Evolutionary conservation across 192 early-diverging fungal genomes (phyloP).

Genomic region (Linnemannia hyalina): DNA sequence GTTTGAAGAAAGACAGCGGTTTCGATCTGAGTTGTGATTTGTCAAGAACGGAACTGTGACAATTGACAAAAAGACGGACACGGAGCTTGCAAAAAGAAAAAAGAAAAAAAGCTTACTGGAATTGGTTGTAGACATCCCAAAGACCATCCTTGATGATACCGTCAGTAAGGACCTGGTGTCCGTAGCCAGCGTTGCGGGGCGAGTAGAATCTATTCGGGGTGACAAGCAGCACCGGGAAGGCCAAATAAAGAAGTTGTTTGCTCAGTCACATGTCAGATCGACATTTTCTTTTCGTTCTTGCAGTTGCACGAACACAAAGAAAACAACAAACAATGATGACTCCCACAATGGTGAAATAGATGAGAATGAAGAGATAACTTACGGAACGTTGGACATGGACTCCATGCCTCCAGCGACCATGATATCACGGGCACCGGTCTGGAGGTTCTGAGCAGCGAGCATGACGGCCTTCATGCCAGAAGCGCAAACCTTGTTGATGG

Average conservation of each 20-base stretch:
- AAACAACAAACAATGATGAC: neutral
- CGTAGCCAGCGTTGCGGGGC: constrained; percentile 77
- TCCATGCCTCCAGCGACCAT: constrained; percentile 98
- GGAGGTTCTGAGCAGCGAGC: constrained; percentile 88
- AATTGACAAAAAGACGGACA: neutral
- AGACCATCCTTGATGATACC: constrained; percentile 97
- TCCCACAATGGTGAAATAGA: neutral
- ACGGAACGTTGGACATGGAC: constrained; percentile 96
- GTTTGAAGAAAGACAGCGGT: neutral
- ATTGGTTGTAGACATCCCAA: constrained; percentile 96
- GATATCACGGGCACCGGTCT: constrained; percentile 80
- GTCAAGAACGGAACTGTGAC: neutral
- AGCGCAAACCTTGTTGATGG: constrained; percentile 99
- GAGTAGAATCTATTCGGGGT: constrained; percentile 64
- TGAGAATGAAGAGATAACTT: constrained; percentile 24
- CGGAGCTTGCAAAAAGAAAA: neutral
- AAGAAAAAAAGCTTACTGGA: constrained; percentile 67
- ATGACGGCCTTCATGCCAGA: constrained; percentile 98
- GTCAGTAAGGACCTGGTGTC: constrained; percentile 84
- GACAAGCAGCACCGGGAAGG: constrained; percentile 13
- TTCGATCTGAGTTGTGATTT: neutral
- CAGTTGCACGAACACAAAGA: neutral
- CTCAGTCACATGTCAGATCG: constrained; percentile 44
- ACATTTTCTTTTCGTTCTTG: neutral
- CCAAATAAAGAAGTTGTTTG: constrained; percentile 19